Conservation (phyloP, 768 basidiomycete species). For the Xerocomellus intermedius region DNA sequence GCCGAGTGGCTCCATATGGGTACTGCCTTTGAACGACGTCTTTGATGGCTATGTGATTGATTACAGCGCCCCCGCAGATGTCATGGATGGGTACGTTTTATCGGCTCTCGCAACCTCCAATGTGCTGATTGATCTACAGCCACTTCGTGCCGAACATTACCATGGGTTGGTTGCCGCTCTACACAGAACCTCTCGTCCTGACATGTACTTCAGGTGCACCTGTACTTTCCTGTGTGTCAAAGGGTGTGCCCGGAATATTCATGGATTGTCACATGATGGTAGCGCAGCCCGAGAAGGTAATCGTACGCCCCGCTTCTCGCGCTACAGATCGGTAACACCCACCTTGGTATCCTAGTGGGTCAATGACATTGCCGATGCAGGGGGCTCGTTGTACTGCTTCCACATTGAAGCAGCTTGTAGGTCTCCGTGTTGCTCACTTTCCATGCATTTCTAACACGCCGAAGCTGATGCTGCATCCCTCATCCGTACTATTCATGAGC, state of each 20-base stretch:
- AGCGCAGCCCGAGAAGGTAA: conserved; percentile 82
- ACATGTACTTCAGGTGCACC: conserved; percentile 64
- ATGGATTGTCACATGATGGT: conserved; percentile 99
- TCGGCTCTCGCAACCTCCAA: neutral
- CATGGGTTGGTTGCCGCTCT: conserved; percentile 62
- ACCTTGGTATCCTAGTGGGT: conserved; percentile 69
- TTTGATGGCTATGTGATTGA: conserved; percentile 11
- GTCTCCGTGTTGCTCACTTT: conserved; percentile 23
- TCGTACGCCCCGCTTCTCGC: neutral
- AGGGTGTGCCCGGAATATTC: conserved; percentile 90
- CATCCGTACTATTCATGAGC: conserved; percentile 76
- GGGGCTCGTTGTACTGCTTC: conserved; percentile 94
- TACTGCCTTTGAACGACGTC: conserved; percentile 24
- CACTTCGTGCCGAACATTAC: conserved; percentile 99
- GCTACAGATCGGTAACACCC: neutral
- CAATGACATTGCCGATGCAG: conserved; percentile 91
- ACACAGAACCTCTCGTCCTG: conserved; percentile 2
- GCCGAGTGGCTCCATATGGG: conserved; percentile 99
- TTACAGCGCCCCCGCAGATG: conserved; percentile 53
- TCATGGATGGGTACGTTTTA: conserved; percentile 87
- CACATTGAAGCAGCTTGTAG: conserved; percentile 91
- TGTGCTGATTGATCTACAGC: conserved; percentile 40
- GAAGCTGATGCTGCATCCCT: conserved; percentile 71
- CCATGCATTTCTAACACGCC: conserved; percentile 16
- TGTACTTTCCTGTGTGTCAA: conserved; percentile 78